Base-by-base conservation (phyloP, 1,139 yeast species). In the Candida freyschussii region DNA sequence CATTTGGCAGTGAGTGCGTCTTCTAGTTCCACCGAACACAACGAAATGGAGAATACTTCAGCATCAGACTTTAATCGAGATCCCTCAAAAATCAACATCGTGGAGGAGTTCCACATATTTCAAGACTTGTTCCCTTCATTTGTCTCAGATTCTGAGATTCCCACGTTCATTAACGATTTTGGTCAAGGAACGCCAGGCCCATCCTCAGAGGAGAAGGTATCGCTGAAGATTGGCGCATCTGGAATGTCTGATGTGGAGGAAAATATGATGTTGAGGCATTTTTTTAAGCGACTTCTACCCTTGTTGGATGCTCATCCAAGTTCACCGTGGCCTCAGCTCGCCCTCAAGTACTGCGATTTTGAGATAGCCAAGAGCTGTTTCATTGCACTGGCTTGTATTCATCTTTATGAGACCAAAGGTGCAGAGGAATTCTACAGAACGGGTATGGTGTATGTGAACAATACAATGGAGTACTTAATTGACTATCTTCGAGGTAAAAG, bases 311-410 rank as follows among this genome's bases (percentile, higher is more conserved):
- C 75, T 0, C 77, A 71, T 47, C 78, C 78, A 1, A 67, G 68
- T 29, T 61, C 75, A 0, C 78, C 78, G 3, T 71, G 77, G 77
- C 78, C 78, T 0, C 72, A 71, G 36, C 50, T 72, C 32, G 75
- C 76, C 19, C 54, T 72, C 38, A 65, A 67, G 33, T 71, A 72
- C 44, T 72, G 78, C 42, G 75, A 72, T 45, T 66, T 69, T 44
- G 74, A 71, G 43, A 62, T 72, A 26, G 78, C 78, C 1, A 59
- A 74, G 37, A 67, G 74, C 39, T 72, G 78, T 41, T 72, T 72
- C 39, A 62, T 72, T 17, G 69, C 76, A 2, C 48, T 72, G 14
- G 69, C 75, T 6, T 70, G 76, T 31, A 69, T 72, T 26, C 78
- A 72, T 48, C 54, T 72, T 22, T 70, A 69, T 44, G 75, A 71